Percentiles rank a stretch among this genome's conserved stretches.
These are phyloP conservation scores for Pestalotiopsis sp. DNA, from an alignment of 2,329 filamentous ascomycete species.

Conservation along the genomic window DNA sequence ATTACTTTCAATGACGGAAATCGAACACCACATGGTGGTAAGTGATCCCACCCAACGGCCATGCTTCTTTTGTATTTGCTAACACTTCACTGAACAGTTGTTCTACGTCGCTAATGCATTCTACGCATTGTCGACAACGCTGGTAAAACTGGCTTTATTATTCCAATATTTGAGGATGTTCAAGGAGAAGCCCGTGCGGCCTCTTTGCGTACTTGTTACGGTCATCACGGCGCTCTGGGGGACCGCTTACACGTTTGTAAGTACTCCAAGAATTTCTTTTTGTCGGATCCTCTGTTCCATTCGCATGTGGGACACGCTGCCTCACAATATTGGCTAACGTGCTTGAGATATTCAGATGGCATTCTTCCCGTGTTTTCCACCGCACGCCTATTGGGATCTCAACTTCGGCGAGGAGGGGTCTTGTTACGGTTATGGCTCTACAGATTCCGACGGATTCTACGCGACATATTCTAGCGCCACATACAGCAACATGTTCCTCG, in stretches of 20 bases:
- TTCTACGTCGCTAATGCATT: conserved; percentile 25
- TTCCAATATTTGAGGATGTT: conserved; percentile 28
- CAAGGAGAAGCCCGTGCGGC: conserved; percentile 13
- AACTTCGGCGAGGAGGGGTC: background rate
- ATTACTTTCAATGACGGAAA: conserved; percentile 9
- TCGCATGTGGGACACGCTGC: background rate
- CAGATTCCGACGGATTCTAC: conserved; percentile 15
- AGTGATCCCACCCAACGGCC: background rate
- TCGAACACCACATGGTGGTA: conserved; percentile 19
- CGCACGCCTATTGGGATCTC: conserved; percentile 20
- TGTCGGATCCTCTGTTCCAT: background rate
- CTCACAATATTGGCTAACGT: background rate
- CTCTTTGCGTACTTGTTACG: conserved; percentile 18
- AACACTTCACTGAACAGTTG: conserved; percentile 12
- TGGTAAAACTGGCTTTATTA: conserved; percentile 28
- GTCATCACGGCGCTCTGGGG: conserved; percentile 23
- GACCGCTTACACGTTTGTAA: conserved; percentile 19
- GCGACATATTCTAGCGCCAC: conserved; percentile 18
- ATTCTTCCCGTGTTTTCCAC: conserved; percentile 27
- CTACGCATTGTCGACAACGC: conserved; percentile 23
- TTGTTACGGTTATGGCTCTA: conserved; percentile 23
- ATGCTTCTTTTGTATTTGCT: background rate
- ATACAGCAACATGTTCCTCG: conserved; percentile 19
- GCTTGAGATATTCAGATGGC: conserved; percentile 10
- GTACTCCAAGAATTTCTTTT: background rate